phyloP scores from a whole-genome alignment of 2,329 filamentous ascomycete genomes.

The Botrytis tulipae region DNA sequence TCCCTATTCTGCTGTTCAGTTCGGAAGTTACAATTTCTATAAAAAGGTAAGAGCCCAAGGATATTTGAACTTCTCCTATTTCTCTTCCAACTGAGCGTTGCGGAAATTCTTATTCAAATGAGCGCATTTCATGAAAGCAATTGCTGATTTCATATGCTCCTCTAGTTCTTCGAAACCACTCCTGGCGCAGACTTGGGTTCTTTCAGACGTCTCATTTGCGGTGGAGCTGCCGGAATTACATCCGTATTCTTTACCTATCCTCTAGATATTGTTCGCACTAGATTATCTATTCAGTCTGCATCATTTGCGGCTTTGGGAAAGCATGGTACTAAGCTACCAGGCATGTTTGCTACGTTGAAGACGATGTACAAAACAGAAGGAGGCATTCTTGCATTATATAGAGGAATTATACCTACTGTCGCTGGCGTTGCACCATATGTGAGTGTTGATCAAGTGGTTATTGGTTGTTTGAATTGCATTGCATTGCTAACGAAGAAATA shows the following conservation, averaged over 20 bases:
- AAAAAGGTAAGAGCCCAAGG: constrained; percentile 65
- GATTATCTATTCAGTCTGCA: constrained; percentile 94
- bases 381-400: constrained; percentile 80
- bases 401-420: constrained; percentile 90
- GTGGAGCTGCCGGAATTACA: constrained; percentile 88
- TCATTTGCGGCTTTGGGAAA: constrained; percentile 76
- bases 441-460: constrained; percentile 33
- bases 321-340: constrained; percentile 67
- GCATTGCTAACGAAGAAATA: constrained; percentile 13
- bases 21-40: constrained; percentile 97
- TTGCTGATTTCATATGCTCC: constrained; percentile 7
- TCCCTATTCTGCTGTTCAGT: constrained; percentile 96
- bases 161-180: constrained; percentile 69
- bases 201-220: constrained; percentile 77
- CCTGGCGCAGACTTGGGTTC: constrained; percentile 74
- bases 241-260: constrained; percentile 95
- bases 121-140: background rate
- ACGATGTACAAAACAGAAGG: constrained; percentile 91
- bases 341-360: constrained; percentile 84
- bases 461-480: background rate
- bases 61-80: background rate
- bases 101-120: background rate
- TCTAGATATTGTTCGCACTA: constrained; percentile 93
- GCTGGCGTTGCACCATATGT: constrained; percentile 95
- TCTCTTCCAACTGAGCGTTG: background rate